These are phyloP conservation scores for Fusarium napiforme DNA, from an alignment of 2,329 filamentous ascomycete genomes.

Conservation along the genomic window DNA sequence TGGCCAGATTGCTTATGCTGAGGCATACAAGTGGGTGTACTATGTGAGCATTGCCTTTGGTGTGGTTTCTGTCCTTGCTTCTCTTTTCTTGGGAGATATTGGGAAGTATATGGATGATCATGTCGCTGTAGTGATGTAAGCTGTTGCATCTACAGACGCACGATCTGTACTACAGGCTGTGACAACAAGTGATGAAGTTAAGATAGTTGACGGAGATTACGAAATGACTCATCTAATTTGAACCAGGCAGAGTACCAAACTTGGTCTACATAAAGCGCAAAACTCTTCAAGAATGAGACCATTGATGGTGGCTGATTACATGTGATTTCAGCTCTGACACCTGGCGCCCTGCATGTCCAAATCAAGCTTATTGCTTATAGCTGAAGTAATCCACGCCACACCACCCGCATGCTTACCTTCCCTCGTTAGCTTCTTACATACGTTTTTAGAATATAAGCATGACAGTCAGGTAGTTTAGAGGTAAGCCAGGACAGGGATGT, in stretches of 20 bases:
- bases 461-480: neutral
- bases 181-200: neutral
- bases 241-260: accelerated
- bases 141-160: too few species aligned
- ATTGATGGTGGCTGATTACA: neutral
- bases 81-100: neutral
- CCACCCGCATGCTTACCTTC: neutral
- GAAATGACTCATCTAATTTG: accelerated
- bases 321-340: neutral
- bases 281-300: neutral
- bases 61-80: neutral
- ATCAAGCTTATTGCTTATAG: neutral
- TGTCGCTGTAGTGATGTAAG: neutral
- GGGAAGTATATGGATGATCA: neutral
- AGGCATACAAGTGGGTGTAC: constrained; percentile 4
- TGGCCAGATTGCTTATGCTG: neutral
- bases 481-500: neutral
- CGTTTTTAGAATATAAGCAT: neutral
- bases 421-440: neutral
- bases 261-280: too few species aligned
- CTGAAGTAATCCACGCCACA: neutral
- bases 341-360: neutral
- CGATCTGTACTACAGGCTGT: too few species aligned
- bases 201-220: neutral
- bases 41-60: neutral